These are phyloP conservation scores for Solanum dulcamara DNA, from an alignment of 257 asterid genomes.

Conservation along the genomic window DNA sequence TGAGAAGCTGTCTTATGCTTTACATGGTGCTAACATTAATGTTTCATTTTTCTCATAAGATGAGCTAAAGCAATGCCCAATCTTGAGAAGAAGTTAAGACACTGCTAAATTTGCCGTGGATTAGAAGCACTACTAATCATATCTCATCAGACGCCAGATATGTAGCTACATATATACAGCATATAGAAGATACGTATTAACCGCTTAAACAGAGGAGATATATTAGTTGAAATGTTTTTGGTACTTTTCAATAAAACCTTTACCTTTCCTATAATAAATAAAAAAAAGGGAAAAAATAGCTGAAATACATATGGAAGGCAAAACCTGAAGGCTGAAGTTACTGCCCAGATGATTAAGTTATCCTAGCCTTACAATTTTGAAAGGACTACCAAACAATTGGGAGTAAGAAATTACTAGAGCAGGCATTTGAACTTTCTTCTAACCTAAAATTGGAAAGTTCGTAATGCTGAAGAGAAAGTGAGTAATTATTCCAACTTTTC, in stretches of 20 bases:
- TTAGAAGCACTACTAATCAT: neutral
- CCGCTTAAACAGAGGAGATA: neutral
- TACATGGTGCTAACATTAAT: neutral
- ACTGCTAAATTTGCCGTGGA: neutral
- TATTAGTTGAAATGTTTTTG: neutral
- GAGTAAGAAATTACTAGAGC: neutral
- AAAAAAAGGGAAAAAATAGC: neutral
- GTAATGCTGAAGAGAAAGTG: neutral
- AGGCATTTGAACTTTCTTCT: neutral
- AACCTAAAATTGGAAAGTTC: neutral
- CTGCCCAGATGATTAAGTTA: neutral
- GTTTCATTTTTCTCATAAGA: neutral
- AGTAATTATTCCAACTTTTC: neutral
- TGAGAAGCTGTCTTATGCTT: neutral
- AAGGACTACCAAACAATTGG: neutral
- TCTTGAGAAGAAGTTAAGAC: neutral
- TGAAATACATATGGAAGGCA: neutral
- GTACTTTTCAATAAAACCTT: neutral
- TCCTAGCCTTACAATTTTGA: neutral
- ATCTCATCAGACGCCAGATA: neutral
- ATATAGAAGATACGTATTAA: neutral
- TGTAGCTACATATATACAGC: neutral
- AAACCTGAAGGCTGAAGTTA: neutral
- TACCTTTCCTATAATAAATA: neutral
- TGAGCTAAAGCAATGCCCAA: neutral